Conservation (phyloP, 192 early-diverging fungal genomes). For the Umbelopsis ramanniana region DNA sequence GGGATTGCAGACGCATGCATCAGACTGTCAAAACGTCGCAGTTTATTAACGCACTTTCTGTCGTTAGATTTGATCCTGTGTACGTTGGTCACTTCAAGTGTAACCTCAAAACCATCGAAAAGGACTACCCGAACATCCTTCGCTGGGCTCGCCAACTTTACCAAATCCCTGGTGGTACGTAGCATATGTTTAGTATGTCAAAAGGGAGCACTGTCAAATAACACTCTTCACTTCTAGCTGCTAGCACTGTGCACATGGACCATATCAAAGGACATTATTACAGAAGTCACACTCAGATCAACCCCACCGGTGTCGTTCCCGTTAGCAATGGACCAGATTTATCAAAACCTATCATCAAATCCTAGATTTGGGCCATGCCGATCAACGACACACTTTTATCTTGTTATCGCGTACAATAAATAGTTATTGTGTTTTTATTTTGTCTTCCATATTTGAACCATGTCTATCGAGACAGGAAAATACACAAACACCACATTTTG, state of each 20-base stretch:
- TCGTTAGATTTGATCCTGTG: conserved; percentile 88
- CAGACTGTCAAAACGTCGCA: background rate
- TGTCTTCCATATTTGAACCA: background rate
- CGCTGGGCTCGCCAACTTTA: conserved; percentile 83
- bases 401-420: too few relatives aligned
- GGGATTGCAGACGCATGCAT: background rate
- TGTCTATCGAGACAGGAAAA: background rate
- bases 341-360: conserved; percentile 21
- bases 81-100: conserved; percentile 97
- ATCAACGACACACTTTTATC: too few relatives aligned
- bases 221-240: conserved; percentile 39
- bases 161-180: conserved; percentile 66
- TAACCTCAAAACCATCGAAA: conserved; percentile 82
- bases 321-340: conserved; percentile 68
- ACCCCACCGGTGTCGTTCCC: conserved; percentile 85
- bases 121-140: conserved; percentile 88
- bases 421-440: background rate
- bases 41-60: background rate
- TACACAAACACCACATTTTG: background rate
- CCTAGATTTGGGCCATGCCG: background rate
- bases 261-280: conserved; percentile 98
- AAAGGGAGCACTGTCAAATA: background rate
- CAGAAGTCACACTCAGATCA: conserved; percentile 89
- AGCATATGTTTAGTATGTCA: background rate
- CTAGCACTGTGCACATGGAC: conserved; percentile 88